Evolutionary conservation across 108 stramenopile genomes (phyloP), one percentile per base, ranked within the genome.

Genomic region (Cyclotella sp.): DNA sequence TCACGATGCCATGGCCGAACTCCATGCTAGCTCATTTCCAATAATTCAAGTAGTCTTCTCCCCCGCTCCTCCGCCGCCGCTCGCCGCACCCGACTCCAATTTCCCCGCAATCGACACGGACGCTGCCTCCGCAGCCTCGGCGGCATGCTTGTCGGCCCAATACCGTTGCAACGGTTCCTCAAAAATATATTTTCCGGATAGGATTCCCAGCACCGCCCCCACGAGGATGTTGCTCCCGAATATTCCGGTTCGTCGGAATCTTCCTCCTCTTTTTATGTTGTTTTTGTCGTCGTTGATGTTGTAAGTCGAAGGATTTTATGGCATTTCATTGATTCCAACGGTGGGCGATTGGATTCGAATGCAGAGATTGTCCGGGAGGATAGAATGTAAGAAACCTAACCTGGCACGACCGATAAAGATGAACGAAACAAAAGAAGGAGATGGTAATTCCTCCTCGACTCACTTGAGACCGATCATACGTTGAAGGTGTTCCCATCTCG

Each of bases 161-260:
- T 81, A 81, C 34, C 45, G 58, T 65, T 58, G 80, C 57, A 81
- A 40, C 28, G 80, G 80, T 40, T 81, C 80, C 46, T 81, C 80
- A 42, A 81, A 81, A 19, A 81, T 81, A 43, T 81, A 81, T 70
- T 81, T 81, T 21, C 80, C 80, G 9, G 73, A 75, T 34, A 81
- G 21, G 22, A 81, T 39, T 27, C 80, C 80, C 0, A 81, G 14
- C 9, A 81, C 44, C 0, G 62, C 59, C 13, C 80, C 80, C 2
- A 81, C 61, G n/a, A 81, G 45, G 15, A 81, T 81, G n/a, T 81
- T 75, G 11, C 66, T 54, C 7, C 80, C 80, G 19, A 58, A 54
- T 39, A 80, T 63, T 12, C 79, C 79, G 15, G 79, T 80, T 68
- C 68, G 79, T 68, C 79, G 63, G 59, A 80, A 80, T 53, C 67